Conservation (phyloP, 306 rosid species). For the Lotus japonicus region DNA sequence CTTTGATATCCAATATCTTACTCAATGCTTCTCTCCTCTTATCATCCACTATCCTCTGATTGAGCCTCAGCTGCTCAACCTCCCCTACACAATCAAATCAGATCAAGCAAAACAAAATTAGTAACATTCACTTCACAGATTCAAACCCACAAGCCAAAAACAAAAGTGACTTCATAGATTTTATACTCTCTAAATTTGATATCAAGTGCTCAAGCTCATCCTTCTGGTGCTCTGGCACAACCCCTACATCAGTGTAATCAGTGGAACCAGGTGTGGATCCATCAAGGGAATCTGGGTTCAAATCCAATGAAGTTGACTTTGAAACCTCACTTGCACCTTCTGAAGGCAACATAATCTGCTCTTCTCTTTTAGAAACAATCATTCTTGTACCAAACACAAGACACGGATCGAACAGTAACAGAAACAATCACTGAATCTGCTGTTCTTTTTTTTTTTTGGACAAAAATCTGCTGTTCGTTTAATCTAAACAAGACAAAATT, state of each 20-base stretch:
- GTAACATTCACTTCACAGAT: slow-evolving; percentile 6
- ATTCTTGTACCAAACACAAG: slow-evolving; percentile 22
- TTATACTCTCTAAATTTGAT: slow-evolving; percentile 61
- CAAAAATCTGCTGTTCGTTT: too few species aligned
- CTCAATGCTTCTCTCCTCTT: slow-evolving; percentile 76
- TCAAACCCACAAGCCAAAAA: background rate
- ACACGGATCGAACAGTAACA: background rate
- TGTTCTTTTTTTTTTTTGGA: too few species aligned
- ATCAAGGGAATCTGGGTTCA: slow-evolving; percentile 47
- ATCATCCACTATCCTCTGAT: slow-evolving; percentile 37
- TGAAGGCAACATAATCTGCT: slow-evolving; percentile 43
- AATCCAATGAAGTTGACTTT: slow-evolving; percentile 40
- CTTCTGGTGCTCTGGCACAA: slow-evolving; percentile 73
- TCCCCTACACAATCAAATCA: slow-evolving; percentile 52
- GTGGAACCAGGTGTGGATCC: slow-evolving; percentile 41
- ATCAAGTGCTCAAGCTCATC: slow-evolving; percentile 46
- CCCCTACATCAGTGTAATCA: slow-evolving; percentile 61
- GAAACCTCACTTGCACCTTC: slow-evolving; percentile 33
- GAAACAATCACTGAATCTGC: slow-evolving; percentile 19
- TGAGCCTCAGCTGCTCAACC: slow-evolving; percentile 51
- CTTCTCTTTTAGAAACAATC: slow-evolving; percentile 45
- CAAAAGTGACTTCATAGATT: background rate
- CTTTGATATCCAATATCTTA: slow-evolving; percentile 85
- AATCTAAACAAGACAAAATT: too few species aligned
- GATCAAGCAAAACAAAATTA: background rate